These are phyloP conservation scores for Alternaria sp. DNA, from an alignment of 2,329 filamentous ascomycete genomes.

Conservation along the genomic window DNA sequence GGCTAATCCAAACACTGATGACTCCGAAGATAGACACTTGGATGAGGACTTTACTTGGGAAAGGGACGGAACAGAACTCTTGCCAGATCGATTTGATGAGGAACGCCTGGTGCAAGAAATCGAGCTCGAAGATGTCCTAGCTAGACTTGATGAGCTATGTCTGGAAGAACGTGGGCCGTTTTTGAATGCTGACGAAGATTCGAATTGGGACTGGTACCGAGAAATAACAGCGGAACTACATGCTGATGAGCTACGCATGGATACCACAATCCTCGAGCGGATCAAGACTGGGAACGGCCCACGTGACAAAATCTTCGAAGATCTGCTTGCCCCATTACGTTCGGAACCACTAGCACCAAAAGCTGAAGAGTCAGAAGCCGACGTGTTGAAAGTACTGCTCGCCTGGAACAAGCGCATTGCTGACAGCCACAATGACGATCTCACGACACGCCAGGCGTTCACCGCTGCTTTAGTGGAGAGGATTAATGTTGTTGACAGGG, in stretches of 20 bases:
- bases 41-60: background rate
- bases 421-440: background rate
- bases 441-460: conserved; percentile 11
- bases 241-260: conserved; percentile 3
- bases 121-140: background rate
- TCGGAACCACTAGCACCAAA: background rate
- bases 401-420: conserved; percentile 29
- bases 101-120: background rate
- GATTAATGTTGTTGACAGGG: background rate
- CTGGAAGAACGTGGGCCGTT: background rate
- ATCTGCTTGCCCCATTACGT: conserved; percentile 30
- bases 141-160: background rate
- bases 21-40: background rate
- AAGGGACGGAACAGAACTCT: background rate
- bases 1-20: background rate
- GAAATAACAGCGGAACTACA: background rate
- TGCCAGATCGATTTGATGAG: background rate
- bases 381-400: conserved; percentile 24
- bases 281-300: conserved; percentile 25
- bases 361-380: conserved; percentile 23
- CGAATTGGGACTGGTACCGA: background rate
- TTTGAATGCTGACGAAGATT: background rate
- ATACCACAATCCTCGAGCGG: conserved; percentile 24
- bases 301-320: conserved; percentile 21
- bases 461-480: conserved; percentile 19